phyloP scores from a whole-genome alignment of 2,329 filamentous ascomycete genomes.

The Diaporthe velutina region DNA sequence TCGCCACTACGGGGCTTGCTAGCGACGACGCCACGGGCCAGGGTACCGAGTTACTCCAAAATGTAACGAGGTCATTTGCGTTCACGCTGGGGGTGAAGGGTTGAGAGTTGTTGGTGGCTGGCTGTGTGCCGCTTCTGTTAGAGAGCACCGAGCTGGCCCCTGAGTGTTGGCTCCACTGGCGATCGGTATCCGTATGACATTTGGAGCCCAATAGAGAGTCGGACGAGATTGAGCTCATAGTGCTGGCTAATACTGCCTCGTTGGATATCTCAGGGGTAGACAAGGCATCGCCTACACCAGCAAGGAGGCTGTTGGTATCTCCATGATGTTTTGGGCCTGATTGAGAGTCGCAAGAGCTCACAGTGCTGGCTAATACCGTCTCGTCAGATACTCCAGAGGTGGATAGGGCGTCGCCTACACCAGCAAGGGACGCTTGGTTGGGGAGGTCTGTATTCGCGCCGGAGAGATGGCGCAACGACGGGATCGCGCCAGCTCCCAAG shows the following conservation, averaged over 20 bases:
- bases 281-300: too few species aligned
- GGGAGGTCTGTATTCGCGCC: slow-evolving; percentile 46
- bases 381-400: slow-evolving; percentile 40
- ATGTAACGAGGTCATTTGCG: slow-evolving; percentile 61
- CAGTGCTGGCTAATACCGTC: too few species aligned
- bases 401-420: slow-evolving; percentile 45
- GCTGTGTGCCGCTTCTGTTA: slow-evolving; percentile 60
- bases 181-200: slow-evolving; percentile 57
- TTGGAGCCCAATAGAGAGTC: slow-evolving; percentile 49
- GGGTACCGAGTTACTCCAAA: slow-evolving; percentile 53
- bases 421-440: slow-evolving; percentile 48
- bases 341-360: too few species aligned
- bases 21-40: not conserved
- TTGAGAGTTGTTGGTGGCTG: slow-evolving; percentile 66
- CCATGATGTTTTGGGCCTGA: too few species aligned
- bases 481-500: slow-evolving; percentile 47
- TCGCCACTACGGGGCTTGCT: slow-evolving; percentile 40
- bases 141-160: slow-evolving; percentile 62
- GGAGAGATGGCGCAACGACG: slow-evolving; percentile 48
- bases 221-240: slow-evolving; percentile 49
- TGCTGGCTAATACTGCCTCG: slow-evolving; percentile 25
- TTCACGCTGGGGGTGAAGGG: slow-evolving; percentile 67
- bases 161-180: slow-evolving; percentile 56
- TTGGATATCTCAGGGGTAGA: too few species aligned
- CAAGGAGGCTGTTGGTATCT: too few species aligned